These are phyloP conservation scores for Globisporangium uncinulatum DNA, from an alignment of 352 stramenopile species.

Conservation along the genomic window DNA sequence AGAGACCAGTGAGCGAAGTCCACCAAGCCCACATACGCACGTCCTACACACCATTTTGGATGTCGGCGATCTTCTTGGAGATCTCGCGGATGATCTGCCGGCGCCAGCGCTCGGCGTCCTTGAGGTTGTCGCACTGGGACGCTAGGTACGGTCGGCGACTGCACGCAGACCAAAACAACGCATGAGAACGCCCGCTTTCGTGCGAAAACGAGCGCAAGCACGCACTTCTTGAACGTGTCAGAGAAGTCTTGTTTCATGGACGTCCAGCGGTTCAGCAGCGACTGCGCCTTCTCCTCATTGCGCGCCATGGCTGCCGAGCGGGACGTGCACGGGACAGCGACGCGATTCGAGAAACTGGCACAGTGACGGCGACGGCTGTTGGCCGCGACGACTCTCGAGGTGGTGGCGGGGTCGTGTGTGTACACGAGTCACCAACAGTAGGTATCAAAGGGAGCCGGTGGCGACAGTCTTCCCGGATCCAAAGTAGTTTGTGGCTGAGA, in stretches of 20 bases:
- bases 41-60: constrained; percentile 88
- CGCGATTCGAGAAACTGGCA: too few species aligned
- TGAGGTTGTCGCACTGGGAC: constrained; percentile 91
- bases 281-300: constrained; percentile 98
- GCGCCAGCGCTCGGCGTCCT: constrained; percentile 91
- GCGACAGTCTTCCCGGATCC: too few species aligned
- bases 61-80: constrained; percentile 92
- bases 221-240: constrained; percentile 78
- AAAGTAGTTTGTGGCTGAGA: too few species aligned
- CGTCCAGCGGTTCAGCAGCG: constrained; percentile 98
- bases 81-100: constrained; percentile 95
- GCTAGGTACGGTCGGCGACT: constrained; percentile 91
- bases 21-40: constrained; percentile 5
- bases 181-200: not conserved
- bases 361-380: too few species aligned
- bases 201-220: not conserved
- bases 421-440: too few species aligned
- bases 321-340: too few species aligned
- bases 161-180: not conserved
- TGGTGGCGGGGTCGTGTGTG: too few species aligned
- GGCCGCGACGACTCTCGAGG: too few species aligned
- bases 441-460: too few species aligned
- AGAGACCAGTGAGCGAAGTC: not conserved
- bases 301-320: constrained; percentile 92
- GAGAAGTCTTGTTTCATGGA: constrained; percentile 94